Base-by-base conservation (phyloP, 257 asterid species). In the Jasminum sambac region DNA sequence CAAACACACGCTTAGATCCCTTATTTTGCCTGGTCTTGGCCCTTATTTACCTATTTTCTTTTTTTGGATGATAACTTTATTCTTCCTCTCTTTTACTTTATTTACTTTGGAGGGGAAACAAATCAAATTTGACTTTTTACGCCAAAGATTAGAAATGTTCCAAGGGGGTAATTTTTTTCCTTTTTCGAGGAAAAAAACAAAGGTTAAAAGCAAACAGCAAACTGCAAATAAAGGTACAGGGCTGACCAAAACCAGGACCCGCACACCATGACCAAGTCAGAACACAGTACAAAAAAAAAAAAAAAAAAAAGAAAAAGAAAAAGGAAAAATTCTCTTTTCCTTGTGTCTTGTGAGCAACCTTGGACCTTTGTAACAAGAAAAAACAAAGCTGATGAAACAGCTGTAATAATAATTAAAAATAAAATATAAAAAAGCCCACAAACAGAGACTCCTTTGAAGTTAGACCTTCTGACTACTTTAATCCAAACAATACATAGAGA, bases 371-470 rank as follows among this genome's bases (percentile, higher is more conserved):
- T 30, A 67, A 64, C 67, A 71, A 70, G 62, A 63, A 34, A 63
- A 34, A 66, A 64, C 68, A 52, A 38, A 74, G 62, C 59, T 36
- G 30, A 48, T 48, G 73, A 64, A 80, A 78, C 84, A 82, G 84
- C 84, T 81, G 80, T 83, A 73, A 14, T 34, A 72, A 62, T 1
- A 5, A 11, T 10, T 11, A 13, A 43, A 42, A 13, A 12, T 11
- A 13, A 42, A 5, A 3, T 10, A 42, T 9, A 11, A 42, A 75
- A 59, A 72, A 73, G 36, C 75, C 73, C 66, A 68, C 77, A 73
- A 84, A 72, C 70, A 71, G 68, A 75, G 81, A 73, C 80, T 75
- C n/a, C n/a, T n/a, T n/a, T n/a, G n/a, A n/a, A n/a, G n/a, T n/a
- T n/a, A n/a, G n/a, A n/a, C n/a, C n/a, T 30, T 30, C 36, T 30